phyloP scores from a whole-genome alignment of 345 rosid species.

The Syzygium oleosum region DNA sequence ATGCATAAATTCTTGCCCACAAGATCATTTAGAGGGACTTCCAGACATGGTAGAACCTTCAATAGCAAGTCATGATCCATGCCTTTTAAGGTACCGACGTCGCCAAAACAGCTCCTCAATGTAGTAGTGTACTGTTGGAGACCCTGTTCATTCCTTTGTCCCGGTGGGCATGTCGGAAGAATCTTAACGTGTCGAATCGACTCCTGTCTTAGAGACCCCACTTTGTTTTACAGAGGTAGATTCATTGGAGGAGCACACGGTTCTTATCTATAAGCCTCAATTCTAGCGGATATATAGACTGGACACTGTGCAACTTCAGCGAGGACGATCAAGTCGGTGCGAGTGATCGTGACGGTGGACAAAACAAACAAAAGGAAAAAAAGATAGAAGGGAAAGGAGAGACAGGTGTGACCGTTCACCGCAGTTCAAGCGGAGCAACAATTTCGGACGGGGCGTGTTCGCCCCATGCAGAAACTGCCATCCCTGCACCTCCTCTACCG shows the following conservation, averaged over 20 bases:
- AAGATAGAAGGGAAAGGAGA: not conserved
- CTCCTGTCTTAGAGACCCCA: not conserved
- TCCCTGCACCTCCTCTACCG: not conserved
- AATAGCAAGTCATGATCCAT: not conserved
- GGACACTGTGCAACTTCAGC: not conserved
- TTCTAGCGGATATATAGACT: not conserved
- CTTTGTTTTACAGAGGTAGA: not conserved
- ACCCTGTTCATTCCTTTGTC: not conserved
- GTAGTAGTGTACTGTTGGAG: too few species aligned
- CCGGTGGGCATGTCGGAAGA: not conserved
- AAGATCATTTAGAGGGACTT: not conserved
- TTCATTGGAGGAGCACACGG: not conserved
- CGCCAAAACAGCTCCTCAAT: not conserved
- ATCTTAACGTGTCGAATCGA: not conserved
- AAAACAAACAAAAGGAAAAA: not conserved
- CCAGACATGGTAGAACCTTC: not conserved
- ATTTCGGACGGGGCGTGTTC: not conserved
- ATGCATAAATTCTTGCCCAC: not conserved
- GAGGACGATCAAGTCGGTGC: not conserved
- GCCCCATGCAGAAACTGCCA: not conserved
- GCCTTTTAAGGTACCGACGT: not conserved
- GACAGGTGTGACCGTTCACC: not conserved
- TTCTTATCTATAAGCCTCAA: not conserved
- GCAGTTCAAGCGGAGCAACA: not conserved
- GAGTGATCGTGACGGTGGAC: not conserved